phyloP scores from a whole-genome alignment of 1,139 yeast genomes.

The Fermentozyma sake region DNA sequence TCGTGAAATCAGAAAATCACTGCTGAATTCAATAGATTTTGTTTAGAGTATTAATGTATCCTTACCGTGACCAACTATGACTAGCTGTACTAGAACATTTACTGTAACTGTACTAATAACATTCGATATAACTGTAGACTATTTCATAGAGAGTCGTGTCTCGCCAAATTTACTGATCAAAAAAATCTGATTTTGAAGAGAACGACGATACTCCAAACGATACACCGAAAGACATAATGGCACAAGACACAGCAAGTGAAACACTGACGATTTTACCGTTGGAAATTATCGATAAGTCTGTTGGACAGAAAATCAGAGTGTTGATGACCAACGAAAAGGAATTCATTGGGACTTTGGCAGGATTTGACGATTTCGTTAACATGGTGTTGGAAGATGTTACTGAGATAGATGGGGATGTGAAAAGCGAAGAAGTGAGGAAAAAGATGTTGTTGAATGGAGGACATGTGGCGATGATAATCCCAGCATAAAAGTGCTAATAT shows the following conservation, averaged over 20 bases:
- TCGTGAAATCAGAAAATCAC: too few relatives aligned
- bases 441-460: conserved; percentile 87
- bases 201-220: too few relatives aligned
- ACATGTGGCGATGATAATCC: conserved; percentile 67
- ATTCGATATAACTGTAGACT: too few relatives aligned
- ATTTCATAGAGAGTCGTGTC: too few relatives aligned
- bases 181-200: too few relatives aligned
- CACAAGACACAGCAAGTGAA: background rate
- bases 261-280: conserved; percentile 52
- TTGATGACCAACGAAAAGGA: conserved; percentile 71
- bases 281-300: conserved; percentile 83
- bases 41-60: too few relatives aligned
- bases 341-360: conserved; percentile 80
- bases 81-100: too few relatives aligned
- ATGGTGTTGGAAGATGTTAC: conserved; percentile 82
- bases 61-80: too few relatives aligned
- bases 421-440: conserved; percentile 36
- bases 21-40: too few relatives aligned
- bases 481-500: conserved; percentile 1
- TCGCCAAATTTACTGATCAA: too few relatives aligned
- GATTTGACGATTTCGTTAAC: conserved; percentile 94
- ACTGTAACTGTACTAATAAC: too few relatives aligned
- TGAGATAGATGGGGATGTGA: conserved; percentile 48
- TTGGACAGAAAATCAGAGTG: conserved; percentile 77
- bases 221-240: too few relatives aligned